Base-by-base conservation (phyloP, 2,329 filamentous ascomycete species). In the Beauveria pseudobassiana region DNA sequence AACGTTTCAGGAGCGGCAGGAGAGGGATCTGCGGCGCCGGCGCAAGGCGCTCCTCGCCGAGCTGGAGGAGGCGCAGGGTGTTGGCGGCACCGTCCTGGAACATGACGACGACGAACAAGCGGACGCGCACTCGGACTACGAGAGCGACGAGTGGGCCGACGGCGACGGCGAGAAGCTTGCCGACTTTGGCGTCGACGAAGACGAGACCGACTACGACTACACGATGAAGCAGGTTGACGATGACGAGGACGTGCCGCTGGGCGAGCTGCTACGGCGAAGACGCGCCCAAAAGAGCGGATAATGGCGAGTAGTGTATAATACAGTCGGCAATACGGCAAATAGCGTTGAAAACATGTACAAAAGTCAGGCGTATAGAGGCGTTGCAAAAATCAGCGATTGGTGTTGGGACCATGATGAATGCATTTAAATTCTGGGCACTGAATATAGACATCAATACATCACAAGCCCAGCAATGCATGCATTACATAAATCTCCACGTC, bases 121-220 rank as follows among this genome's bases (percentile, higher is more conserved):
- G 68, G 80, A 81, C 48, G 82, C 77, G 6, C 93, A 90, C 90
- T 84, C 80, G 0, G 93, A 93, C 66, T 80, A 83, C 0, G 89
- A 93, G 58, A 90, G 90, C 1, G 89, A 93, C 48, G 82, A 77
- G 5, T 95, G 90, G 90, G 84, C 80, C 0, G 93, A 93, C 66
- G 80, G 84, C 0, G 89, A 93, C 58, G 90, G 90, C 1, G 89
- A 93, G 69, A 78, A 85, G 40, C 74, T 95, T 55, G 79, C 82
- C 48, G 90, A 95, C 68, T 95, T 87, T 69, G 90, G 90, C 1
- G 89, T 95, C 0, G 90, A 93, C 67, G 88, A 91, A 68, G 88
- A 90, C 16, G 82, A 81, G 0, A 87, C 91, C 8, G 80, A 83
- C 18, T 81, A 83, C 1, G 86, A 92, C 67, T 75, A 93, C 16